Evolutionary conservation across 192 early-diverging fungal species (phyloP), one percentile per base, ranked within the genome.

Genomic region (Tieghemiomyces parasiticus): DNA sequence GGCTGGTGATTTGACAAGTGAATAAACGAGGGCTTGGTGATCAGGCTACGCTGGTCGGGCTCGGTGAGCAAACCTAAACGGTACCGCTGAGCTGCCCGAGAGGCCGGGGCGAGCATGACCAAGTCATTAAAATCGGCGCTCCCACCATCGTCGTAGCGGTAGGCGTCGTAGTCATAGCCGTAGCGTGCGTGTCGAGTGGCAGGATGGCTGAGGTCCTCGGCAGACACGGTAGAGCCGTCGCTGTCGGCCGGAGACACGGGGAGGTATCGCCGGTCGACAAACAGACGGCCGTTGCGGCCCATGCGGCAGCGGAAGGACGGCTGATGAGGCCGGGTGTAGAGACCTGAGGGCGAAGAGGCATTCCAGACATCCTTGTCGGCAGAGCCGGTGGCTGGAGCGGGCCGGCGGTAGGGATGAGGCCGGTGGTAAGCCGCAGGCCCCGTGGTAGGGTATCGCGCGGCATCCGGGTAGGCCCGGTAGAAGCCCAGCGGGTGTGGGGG

Each of bases 21-120:
- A 38, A 58, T 58, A 58, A 58, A 58, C 6, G 55, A 30, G 19
- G 55, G 55, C 32, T 58, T 30, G 55, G 55, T 58, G 35, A 58
- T 25, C 35, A 58, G n/a, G 26, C 26, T 35, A 16, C 55, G 55
- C 35, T 58, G 55, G 33, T 58, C 55, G 22, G 32, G n/a, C 4
- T 58, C 55, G 32, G 55, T 35, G 4, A 58, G 55, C 19, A 58
- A 22, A n/a, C 28, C 31, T 10, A 26, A 30, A 19, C 55, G 55
- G 26, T 25, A n/a, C n/a, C 55, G 34, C n/a, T 35, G n/a, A 25
- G 32, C 20, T 12, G 16, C 19, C n/a, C 55, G 55, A 16, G n/a
- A n/a, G 20, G 35, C 19, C 0, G 55, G 34, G 12, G 34, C 55
- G 10, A 32, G 16, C 35, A 58, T 24, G 19, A 58, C 35, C 30